Conservation (phyloP, 345 rosid genomes). For the Cardiospermum halicacabum region DNA sequence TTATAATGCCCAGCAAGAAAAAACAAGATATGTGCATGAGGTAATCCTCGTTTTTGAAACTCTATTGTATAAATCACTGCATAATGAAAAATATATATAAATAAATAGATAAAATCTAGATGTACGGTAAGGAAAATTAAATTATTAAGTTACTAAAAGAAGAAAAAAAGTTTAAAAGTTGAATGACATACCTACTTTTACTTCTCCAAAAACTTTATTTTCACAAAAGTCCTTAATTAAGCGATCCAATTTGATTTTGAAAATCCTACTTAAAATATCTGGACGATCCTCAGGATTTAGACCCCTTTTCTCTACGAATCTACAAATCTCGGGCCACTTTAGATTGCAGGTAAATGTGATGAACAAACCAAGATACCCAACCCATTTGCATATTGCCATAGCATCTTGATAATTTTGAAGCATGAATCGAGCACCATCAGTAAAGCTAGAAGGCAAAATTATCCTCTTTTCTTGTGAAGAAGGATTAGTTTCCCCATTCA, state of each 20-base stretch:
- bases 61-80: neutral
- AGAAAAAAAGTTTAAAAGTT: too few relatives aligned
- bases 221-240: neutral
- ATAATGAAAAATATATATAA: too few relatives aligned
- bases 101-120: too few relatives aligned
- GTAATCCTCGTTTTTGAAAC: too few relatives aligned
- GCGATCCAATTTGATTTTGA: neutral
- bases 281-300: neutral
- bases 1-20: neutral
- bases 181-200: neutral
- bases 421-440: neutral
- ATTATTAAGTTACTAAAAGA: too few relatives aligned
- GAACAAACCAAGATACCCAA: neutral
- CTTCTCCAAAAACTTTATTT: neutral
- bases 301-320: neutral
- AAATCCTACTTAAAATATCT: neutral
- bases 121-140: neutral
- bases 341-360: neutral
- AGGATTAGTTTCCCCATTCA: neutral
- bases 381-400: neutral
- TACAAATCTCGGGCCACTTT: neutral
- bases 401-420: neutral
- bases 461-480: neutral
- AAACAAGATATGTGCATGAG: too few relatives aligned
- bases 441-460: neutral